Percentiles rank a stretch among this genome's conserved stretches.
Conservation (phyloP, 805 yeast genomes). For the Dipodascopsis tothii region DNA sequence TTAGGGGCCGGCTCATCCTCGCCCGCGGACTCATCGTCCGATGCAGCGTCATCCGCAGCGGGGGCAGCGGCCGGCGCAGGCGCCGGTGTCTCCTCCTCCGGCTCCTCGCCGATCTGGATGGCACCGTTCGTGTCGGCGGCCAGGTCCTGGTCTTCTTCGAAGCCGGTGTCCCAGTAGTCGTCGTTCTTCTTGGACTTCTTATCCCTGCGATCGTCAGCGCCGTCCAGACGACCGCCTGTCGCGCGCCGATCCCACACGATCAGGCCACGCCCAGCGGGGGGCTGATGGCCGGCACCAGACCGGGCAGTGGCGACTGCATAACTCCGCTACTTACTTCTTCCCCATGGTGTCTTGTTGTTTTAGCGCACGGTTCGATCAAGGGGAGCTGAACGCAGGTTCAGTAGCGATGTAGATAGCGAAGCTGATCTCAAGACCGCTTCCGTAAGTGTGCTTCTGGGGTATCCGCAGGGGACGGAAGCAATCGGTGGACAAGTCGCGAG, state of each 20-base stretch:
- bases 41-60: constrained; percentile 22
- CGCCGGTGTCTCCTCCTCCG: constrained; percentile 24
- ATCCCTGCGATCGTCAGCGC: constrained; percentile 12
- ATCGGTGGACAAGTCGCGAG: too few species aligned
- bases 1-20: constrained; percentile 28
- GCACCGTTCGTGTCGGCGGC: constrained; percentile 4
- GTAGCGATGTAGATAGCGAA: too few species aligned
- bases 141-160: constrained; percentile 23
- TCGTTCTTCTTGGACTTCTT: constrained; percentile 23
- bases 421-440: too few species aligned
- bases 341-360: constrained; percentile 3
- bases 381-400: too few species aligned
- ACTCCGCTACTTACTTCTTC: constrained; percentile 7
- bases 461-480: too few species aligned
- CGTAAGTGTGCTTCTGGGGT: too few species aligned
- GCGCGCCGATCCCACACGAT: too few species aligned
- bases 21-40: constrained; percentile 26
- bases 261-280: too few species aligned
- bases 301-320: too few species aligned
- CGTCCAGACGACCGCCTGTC: neutral
- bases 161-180: constrained; percentile 27
- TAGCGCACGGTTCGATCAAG: too few species aligned
- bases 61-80: constrained; percentile 13
- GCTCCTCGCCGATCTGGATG: constrained; percentile 12
- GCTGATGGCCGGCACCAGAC: too few species aligned